Base-by-base conservation (phyloP, 2,329 filamentous ascomycete genomes). In the Coniochaeta prunicola region DNA sequence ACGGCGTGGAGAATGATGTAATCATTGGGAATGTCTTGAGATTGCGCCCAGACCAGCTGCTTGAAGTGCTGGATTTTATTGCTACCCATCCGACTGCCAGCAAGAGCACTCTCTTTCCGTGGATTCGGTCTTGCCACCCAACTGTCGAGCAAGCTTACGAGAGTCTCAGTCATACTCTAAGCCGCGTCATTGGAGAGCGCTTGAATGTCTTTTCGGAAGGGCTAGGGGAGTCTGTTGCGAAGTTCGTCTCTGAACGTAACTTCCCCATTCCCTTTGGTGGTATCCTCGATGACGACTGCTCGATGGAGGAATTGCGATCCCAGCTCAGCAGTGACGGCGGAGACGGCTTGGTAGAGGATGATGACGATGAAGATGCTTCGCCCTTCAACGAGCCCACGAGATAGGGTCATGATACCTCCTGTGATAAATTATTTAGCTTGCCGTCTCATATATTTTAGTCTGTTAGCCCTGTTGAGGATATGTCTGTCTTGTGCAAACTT, bases 11-110 rank as follows among this genome's bases (percentile, higher is more conserved):
- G 21, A 71, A 73, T 57, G 61, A 63, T 17, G 60, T 60, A 15
- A 70, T 73, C 38, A 68, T 75, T 24, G 65, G 65, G 17, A 77
- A 75, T 0, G 69, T 75, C 60, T 66, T 78, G 64, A 84, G 83
- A 68, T 72, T 84, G 8, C 71, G 74, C 4, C 81, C 81, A 0
- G 67, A 73, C 12, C 73, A 80, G 58, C 71, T 84, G n/a, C 73
- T 80, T 62, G 70, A 77, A 60, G 74, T 82, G 59, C 73, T 83
- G 48, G 72, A 77, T 30, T 74, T 77, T 57, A 74, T 74, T 19
- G 77, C 77, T 64, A 73, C 70, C 57, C 80, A 77, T 50, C 59
- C 64, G 48, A 75, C 76, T 26, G 45, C 24, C 5, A 50, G 26
- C 24, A 77, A 76, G 54, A 69, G 69, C 31, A 75, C 75, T 10